Base-by-base conservation (phyloP, 2,329 filamentous ascomycete genomes). In the Diplodia corticola region DNA sequence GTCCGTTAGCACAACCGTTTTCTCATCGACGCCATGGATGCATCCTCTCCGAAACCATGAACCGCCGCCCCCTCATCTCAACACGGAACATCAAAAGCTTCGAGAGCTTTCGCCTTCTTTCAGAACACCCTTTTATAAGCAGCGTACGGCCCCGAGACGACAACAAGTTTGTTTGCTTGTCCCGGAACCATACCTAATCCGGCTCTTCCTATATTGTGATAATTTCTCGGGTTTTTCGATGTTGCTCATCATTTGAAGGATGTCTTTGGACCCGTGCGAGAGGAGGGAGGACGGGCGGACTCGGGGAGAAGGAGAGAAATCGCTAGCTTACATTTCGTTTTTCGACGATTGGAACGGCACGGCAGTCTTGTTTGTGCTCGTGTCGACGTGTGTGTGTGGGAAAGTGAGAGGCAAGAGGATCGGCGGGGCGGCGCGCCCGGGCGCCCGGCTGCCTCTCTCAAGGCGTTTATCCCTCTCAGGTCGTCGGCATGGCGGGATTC, bases 151-250 rank as follows among this genome's bases (percentile, higher is more conserved):
- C 51, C 28, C 7, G 22, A 49, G 17, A 22, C 6, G 5, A 22
- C 20, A n/a, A 24, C n/a, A n/a, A 50, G 12, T 4, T 50, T 13
- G n/a, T n/a, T n/a, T n/a, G n/a, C n/a, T 28, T 15, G 22, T 13
- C 7, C 5, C 24, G 1, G 26, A n/a, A 22, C 57, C 57, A 61
- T 61, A 61, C 57, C 57, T 61, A 49, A 33, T 61, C 40, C 57
- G 57, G 57, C 57, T 61, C 57, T 61, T 61, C 57, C 57, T 61
- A 61, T 61, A 49, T 61, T 61, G 13, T 48, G 17, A 28, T 9
- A n/a, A 20, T n/a, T 49, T 61, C 30, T 22, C 35, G 57, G 57
- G 57, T 61, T 10, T 46, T 22, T 9, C 30, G 24, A 33, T 33
- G n/a, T 61, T 46, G 48, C 57, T 61, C 57, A 61, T 61, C 57